phyloP scores from a whole-genome alignment of 495 filamentous ascomycete genomes.

The Penicillium paxilli region DNA sequence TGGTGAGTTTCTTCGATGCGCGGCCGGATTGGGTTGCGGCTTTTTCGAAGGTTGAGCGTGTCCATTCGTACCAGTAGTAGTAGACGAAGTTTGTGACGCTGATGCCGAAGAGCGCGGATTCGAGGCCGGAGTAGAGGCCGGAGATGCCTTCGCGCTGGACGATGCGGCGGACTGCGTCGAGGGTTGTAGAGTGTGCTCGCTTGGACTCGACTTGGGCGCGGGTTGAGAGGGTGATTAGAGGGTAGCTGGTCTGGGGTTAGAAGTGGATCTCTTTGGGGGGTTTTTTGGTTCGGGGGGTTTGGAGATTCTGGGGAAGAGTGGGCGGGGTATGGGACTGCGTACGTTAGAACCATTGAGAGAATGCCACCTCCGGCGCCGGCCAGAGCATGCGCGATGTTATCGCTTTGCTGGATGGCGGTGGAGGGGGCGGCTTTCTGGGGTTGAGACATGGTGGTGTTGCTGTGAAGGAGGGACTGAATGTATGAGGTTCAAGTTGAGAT shows the following conservation, averaged over 20 bases:
- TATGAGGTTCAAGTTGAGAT: not conserved
- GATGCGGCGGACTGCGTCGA: constrained; percentile 81
- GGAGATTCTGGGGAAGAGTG: not conserved
- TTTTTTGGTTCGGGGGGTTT: not conserved
- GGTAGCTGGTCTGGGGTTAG: constrained; percentile 66
- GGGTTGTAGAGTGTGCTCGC: constrained; percentile 77
- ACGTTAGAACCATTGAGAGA: constrained; percentile 94
- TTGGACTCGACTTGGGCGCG: constrained; percentile 97
- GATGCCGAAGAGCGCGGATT: constrained; percentile 94
- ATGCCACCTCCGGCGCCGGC: constrained; percentile 89
- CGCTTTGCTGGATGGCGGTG: constrained; percentile 67
- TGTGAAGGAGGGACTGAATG: not conserved
- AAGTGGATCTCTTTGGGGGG: constrained; percentile 15
- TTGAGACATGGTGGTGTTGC: constrained; percentile 35
- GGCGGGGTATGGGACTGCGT: constrained; percentile 30
- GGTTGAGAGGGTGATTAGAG: constrained; percentile 95
- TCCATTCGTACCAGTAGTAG: constrained; percentile 99
- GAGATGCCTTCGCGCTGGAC: constrained; percentile 84
- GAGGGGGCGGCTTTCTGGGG: constrained; percentile 40
- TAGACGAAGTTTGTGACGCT: constrained; percentile 99
- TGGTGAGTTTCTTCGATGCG: constrained; percentile 78
- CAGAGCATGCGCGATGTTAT: constrained; percentile 88
- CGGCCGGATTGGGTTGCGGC: constrained; percentile 76
- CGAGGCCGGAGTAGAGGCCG: constrained; percentile 85
- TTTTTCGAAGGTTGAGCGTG: constrained; percentile 81